A percentile compares a stretch with the other conserved stretches of the same genome.
Conservation (phyloP, 306 rosid species). For the Heteromeles arbutifolia region DNA sequence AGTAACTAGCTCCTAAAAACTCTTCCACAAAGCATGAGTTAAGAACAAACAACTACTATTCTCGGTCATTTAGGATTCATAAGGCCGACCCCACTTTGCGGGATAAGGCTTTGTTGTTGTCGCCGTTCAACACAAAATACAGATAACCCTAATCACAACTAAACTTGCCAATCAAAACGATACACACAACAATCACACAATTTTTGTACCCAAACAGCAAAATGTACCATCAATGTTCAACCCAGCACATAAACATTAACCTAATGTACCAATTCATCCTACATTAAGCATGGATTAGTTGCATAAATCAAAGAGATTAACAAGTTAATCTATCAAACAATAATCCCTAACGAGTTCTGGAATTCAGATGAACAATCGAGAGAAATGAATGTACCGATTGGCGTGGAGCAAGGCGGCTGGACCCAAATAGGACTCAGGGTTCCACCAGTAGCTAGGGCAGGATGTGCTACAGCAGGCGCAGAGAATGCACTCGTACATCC, state of each 20-base stretch:
- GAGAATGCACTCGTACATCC: slow-evolving; percentile 96
- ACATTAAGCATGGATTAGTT: background rate
- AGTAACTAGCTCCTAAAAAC: background rate
- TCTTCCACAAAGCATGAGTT: background rate
- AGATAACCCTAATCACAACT: too few species aligned
- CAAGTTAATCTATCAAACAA: background rate
- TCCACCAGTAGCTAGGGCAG: slow-evolving; percentile 99
- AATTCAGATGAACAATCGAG: background rate
- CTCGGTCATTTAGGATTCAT: background rate
- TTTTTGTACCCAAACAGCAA: background rate
- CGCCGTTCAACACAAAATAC: too few species aligned
- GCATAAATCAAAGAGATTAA: background rate
- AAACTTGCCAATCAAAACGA: background rate
- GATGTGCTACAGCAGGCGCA: slow-evolving; percentile 98
- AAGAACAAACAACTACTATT: background rate
- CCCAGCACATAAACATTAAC: background rate
- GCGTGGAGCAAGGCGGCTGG: slow-evolving; percentile 98
- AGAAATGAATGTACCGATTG: slow-evolving; percentile 48
- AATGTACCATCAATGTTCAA: background rate
- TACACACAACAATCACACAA: background rate
- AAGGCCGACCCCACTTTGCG: too few species aligned
- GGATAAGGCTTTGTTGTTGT: too few species aligned
- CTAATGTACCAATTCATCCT: background rate
- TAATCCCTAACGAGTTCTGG: background rate
- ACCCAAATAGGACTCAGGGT: slow-evolving; percentile 89